Conservation (phyloP, 2,329 filamentous ascomycete species). For the Plectosphaerella cucumerina region DNA sequence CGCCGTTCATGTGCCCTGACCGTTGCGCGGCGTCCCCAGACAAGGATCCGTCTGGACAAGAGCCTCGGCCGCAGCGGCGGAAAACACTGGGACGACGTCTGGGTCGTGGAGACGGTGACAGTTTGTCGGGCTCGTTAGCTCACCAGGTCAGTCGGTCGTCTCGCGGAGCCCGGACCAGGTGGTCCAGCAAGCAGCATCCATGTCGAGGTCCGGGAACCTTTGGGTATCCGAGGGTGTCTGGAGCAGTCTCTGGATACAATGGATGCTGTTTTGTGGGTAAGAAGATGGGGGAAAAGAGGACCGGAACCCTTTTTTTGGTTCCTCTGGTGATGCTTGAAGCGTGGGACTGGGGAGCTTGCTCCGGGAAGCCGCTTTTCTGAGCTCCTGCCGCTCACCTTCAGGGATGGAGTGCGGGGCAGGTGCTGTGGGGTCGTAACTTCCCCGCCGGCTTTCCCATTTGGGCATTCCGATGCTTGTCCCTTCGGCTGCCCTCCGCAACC, state of each 20-base stretch:
- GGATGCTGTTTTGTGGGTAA: neutral
- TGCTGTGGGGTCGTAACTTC: neutral
- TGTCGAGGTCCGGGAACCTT: too few relatives aligned
- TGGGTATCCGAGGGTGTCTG: slow-evolving; percentile 3
- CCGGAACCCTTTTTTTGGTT: neutral
- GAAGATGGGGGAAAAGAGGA: neutral
- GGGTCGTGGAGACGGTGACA: neutral
- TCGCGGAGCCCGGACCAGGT: too few relatives aligned
- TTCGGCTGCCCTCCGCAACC: neutral
- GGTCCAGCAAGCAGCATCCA: too few relatives aligned
- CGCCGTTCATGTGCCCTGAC: too few relatives aligned
- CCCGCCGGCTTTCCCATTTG: neutral
- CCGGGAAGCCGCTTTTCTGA: too few relatives aligned
- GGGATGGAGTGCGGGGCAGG: slow-evolving; percentile 1
- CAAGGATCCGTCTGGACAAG: too few relatives aligned
- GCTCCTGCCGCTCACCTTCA: too few relatives aligned
- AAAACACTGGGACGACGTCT: neutral
- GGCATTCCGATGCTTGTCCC: neutral
- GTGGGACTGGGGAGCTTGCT: too few relatives aligned
- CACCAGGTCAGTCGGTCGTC: neutral
- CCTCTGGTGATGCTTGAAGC: too few relatives aligned
- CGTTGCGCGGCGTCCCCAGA: too few relatives aligned
- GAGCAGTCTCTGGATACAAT: slow-evolving; percentile 6
- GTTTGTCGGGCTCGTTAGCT: neutral
- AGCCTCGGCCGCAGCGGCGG: neutral